Conservation (phyloP, 75 land plant species). For the Sequoia sempervirens region DNA sequence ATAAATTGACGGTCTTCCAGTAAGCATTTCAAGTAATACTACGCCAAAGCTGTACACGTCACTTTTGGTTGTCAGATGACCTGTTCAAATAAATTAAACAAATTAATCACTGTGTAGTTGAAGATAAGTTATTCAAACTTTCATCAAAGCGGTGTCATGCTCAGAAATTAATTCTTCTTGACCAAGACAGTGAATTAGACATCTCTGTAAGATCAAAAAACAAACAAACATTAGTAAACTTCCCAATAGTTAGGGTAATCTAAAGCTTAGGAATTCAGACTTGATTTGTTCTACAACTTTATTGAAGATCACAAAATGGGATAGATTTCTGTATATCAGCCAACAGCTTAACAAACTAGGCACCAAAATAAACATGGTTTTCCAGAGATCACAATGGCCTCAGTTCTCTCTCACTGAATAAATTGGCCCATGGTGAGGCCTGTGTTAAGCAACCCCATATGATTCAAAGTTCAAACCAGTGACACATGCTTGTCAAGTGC, state of each 20-base stretch:
- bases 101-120: slow-evolving; percentile 1
- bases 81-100: too few relatives aligned
- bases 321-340: background rate
- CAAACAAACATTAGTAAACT: background rate
- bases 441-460: background rate
- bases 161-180: slow-evolving; percentile 48
- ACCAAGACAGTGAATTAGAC: slow-evolving; percentile 36
- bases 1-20: slow-evolving; percentile 49
- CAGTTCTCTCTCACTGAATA: background rate
- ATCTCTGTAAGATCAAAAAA: slow-evolving; percentile 17
- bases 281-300: background rate
- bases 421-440: slow-evolving; percentile 1
- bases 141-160: background rate
- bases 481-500: background rate
- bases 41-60: slow-evolving; percentile 86
- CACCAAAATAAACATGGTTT: background rate
- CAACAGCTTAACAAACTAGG: background rate
- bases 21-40: slow-evolving; percentile 70
- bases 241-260: background rate
- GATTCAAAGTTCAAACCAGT: background rate
- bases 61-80: slow-evolving; percentile 48
- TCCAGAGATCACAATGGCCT: background rate
- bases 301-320: background rate
- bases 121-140: background rate
- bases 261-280: background rate